These are phyloP conservation scores for Bigelowiella natans DNA, from an alignment of 78 protist genomes.

Conservation along the genomic window DNA sequence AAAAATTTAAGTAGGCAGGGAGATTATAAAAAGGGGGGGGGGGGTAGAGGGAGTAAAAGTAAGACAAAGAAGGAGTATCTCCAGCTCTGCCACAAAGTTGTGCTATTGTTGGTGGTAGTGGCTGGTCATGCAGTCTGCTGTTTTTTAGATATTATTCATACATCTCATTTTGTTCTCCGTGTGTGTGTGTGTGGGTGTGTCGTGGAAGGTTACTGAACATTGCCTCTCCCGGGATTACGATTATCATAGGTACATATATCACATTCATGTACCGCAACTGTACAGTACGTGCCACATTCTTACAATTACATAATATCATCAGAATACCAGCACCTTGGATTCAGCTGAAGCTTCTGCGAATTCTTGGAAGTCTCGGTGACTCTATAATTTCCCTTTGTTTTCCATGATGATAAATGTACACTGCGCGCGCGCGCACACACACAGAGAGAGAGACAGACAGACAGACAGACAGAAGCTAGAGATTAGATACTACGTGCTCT, in stretches of 20 bases:
- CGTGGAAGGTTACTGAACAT: conserved; percentile 75
- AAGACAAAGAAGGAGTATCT: too few species aligned
- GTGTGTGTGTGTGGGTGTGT: conserved; percentile 57
- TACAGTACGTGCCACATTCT: neutral
- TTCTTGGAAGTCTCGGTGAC: conserved; percentile 69
- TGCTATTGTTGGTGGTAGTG: too few species aligned
- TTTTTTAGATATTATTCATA: too few species aligned
- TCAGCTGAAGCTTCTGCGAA: conserved; percentile 70
- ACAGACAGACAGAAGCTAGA: too few species aligned
- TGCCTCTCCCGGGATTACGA: conserved; percentile 60
- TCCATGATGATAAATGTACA: conserved; percentile 42
- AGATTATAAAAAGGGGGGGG: neutral
- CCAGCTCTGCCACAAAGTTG: too few species aligned
- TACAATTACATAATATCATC: conserved; percentile 8
- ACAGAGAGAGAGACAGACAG: neutral
- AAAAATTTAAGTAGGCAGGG: neutral
- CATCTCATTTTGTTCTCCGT: conserved; percentile 39
- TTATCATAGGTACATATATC: conserved; percentile 48
- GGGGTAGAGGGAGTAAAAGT: conserved; percentile 6
- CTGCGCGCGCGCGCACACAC: neutral
- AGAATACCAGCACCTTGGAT: conserved; percentile 90
- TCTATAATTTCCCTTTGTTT: conserved; percentile 35
- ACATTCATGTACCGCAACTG: neutral
- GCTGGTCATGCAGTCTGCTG: neutral
- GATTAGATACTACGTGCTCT: neutral